Evolutionary conservation across 768 basidiomycete genomes (phyloP).

Genomic region (Amanita molliuscula): DNA sequence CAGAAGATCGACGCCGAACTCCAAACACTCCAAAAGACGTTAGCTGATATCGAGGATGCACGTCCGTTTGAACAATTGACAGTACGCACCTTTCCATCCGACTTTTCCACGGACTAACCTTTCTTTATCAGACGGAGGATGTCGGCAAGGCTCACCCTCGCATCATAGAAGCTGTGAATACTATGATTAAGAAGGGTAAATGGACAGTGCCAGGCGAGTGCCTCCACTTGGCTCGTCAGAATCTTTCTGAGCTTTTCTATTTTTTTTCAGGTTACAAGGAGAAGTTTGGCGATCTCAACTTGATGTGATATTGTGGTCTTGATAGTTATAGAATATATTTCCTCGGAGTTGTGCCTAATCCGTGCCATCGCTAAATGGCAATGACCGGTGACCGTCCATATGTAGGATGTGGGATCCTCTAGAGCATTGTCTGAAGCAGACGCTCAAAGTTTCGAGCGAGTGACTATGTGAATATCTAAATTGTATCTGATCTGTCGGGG

Average conservation of each 20-base stretch:
- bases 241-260: neutral
- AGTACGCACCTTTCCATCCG: conserved; percentile 33
- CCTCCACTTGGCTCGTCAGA: neutral
- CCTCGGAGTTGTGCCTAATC: neutral
- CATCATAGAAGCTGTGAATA: conserved; percentile 83
- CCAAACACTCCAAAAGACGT: conserved; percentile 82
- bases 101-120: neutral
- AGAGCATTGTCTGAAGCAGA: no score
- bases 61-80: conserved; percentile 97
- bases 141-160: conserved; percentile 90
- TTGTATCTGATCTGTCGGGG: no score
- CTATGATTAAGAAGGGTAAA: conserved; percentile 95
- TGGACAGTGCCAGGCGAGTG: conserved; percentile 88
- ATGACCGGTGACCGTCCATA: neutral
- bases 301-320: conserved; percentile 50
- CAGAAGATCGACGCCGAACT: conserved; percentile 87
- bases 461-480: no score
- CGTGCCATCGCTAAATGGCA: neutral
- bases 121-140: conserved; percentile 58
- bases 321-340: neutral
- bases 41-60: conserved; percentile 94
- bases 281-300: conserved; percentile 91
- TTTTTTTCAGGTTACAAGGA: conserved; percentile 67
- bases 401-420: no score
- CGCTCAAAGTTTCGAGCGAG: no score